These are phyloP conservation scores for Coniosporium apollinis DNA, from an alignment of 495 filamentous ascomycete species.

Conservation along the genomic window DNA sequence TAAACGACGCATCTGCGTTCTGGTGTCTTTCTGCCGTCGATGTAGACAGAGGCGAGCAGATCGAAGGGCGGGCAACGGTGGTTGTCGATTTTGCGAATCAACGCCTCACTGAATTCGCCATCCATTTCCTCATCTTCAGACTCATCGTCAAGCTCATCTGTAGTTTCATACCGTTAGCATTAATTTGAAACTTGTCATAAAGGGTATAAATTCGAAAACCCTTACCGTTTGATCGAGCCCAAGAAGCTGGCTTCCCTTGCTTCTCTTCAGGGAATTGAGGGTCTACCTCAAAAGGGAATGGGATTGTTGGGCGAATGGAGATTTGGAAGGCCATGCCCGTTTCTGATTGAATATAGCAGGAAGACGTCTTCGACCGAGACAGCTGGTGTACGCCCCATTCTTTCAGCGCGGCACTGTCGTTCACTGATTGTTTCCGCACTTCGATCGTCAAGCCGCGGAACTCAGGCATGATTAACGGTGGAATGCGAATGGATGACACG, in stretches of 20 bases:
- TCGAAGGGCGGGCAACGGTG: slow-evolving; percentile 8
- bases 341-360: slow-evolving; percentile 17
- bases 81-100: not conserved
- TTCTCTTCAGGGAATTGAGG: not conserved
- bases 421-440: slow-evolving; percentile 13
- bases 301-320: slow-evolving; percentile 12
- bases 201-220: too few relatives aligned
- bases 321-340: slow-evolving; percentile 14
- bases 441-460: slow-evolving; percentile 10
- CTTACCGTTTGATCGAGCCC: too few relatives aligned
- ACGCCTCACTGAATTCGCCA: too few relatives aligned
- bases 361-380: slow-evolving; percentile 6
- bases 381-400: slow-evolving; percentile 17
- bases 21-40: slow-evolving; percentile 14
- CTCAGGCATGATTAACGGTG: slow-evolving; percentile 13
- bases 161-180: not conserved
- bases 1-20: slow-evolving; percentile 15
- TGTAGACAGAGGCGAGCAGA: slow-evolving; percentile 15
- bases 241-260: not conserved
- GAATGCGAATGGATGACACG: too few relatives aligned
- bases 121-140: not conserved
- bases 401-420: slow-evolving; percentile 5
- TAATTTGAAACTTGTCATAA: too few relatives aligned
- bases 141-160: not conserved
- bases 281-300: slow-evolving; percentile 3